Base-by-base conservation (phyloP, 148 eudicot species). In the Agrostemma githago region DNA sequence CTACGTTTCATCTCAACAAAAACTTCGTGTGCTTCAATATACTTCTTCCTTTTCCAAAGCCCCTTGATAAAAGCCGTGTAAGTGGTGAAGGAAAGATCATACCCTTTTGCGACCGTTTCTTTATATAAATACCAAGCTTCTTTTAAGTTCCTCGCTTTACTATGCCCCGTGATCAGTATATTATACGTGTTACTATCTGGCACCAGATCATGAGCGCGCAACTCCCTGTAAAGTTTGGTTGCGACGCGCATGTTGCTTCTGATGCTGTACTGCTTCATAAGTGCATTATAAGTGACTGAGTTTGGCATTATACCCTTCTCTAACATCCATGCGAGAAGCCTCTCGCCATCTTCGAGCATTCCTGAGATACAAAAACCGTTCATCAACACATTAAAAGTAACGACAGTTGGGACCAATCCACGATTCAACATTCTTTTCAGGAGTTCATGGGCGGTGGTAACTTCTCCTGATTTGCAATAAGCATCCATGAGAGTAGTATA, bases 401-500 rank as follows among this genome's bases (percentile, higher is more conserved):
- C 97, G 72, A 88, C 74, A 48, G 93, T 89, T 60, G 98, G 98
- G 78, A 82, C 85, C 74, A 89, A 60, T 54, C 97, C 97, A 80
- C 73, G 85, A 72, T 88, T 83, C 73, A 94, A 82, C 98, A 94
- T 94, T 72, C 79, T 81, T 61, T 79, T 79, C 48, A 94, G 87
- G 43, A 94, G 90, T 73, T 87, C 85, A 72, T 89, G 91, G 67
- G 96, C 97, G 88, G 71, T 83, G 51, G 60, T 79, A 72, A 91
- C 86, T 81, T 88, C 85, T 74, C 93, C 96, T 0, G 83, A 86
- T 77, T 91, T 94, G 78, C 93, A 89, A 83, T 94, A 88, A 70
- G 98, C 88, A 85, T 91, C 98, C 89, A 94, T 91, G 74, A 94
- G 74, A 77, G 93, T 91, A 70, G 97, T 94, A 77, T 88, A 94